phyloP scores from a whole-genome alignment of 805 yeast genomes.

The Lachancea waltii region DNA sequence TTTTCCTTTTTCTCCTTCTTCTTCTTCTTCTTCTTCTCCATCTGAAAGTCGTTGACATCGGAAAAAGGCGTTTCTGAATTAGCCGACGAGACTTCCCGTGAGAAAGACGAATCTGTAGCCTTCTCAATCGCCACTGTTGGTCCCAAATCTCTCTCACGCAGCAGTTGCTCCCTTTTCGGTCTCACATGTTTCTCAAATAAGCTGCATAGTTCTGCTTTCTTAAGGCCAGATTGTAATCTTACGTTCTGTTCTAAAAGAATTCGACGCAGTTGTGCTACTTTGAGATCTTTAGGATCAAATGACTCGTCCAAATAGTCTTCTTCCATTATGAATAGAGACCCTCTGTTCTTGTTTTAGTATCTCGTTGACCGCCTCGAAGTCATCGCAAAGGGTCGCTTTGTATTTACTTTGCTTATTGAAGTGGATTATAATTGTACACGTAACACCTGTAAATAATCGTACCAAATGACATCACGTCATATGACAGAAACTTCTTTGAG shows the following conservation, averaged over 20 bases:
- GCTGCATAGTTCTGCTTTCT: conserved; percentile 58
- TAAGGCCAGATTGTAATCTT: conserved; percentile 54
- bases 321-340: conserved; percentile 8
- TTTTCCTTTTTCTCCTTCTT: too few relatives aligned
- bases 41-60: conserved; percentile 9
- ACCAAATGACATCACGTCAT: too few relatives aligned
- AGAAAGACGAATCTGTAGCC: conserved; percentile 8
- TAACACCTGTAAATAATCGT: too few relatives aligned
- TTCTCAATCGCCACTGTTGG: conserved; percentile 36
- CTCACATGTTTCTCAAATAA: conserved; percentile 50
- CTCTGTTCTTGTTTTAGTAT: background rate
- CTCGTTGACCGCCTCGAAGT: background rate
- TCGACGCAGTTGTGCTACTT: conserved; percentile 63
- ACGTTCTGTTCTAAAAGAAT: conserved; percentile 59
- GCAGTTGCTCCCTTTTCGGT: conserved; percentile 40
- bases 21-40: conserved; percentile 11
- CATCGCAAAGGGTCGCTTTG: too few relatives aligned
- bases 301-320: conserved; percentile 32
- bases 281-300: conserved; percentile 62
- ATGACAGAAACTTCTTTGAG: too few relatives aligned
- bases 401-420: too few relatives aligned
- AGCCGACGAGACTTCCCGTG: conserved; percentile 4
- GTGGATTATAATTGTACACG: too few relatives aligned
- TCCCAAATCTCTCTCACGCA: conserved; percentile 32
- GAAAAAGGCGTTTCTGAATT: conserved; percentile 5